Conservation (phyloP, 169 alveolate species). For the Cryptosporidium sp. region DNA sequence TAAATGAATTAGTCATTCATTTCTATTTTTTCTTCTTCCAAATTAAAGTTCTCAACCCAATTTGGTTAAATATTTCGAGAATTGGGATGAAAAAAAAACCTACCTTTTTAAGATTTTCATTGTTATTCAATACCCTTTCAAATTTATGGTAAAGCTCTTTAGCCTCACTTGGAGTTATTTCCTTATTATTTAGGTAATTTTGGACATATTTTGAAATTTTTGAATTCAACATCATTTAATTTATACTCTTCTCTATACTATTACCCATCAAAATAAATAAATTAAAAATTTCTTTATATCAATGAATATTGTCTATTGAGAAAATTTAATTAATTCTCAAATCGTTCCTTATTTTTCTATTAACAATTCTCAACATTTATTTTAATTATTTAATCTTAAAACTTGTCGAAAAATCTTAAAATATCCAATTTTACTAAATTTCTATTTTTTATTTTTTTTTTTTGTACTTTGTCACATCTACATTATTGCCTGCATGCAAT, state of each 20-base stretch:
- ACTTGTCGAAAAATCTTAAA: too few species aligned
- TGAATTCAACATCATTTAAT: conserved; percentile 31
- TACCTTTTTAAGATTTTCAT: conserved; percentile 60
- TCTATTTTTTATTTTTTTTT: neutral
- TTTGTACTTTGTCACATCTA: neutral
- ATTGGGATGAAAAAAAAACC: neutral
- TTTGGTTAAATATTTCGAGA: neutral
- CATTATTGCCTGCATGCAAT: neutral
- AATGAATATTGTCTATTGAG: too few species aligned
- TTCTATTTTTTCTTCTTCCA: neutral
- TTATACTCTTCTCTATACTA: neutral
- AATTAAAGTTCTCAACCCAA: neutral
- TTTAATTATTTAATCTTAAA: neutral
- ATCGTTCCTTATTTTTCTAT: neutral
- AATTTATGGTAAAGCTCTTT: conserved; percentile 42
- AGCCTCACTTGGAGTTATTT: conserved; percentile 56
- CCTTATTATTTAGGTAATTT: conserved; percentile 17
- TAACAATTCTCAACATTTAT: neutral
- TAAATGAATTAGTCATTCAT: neutral
- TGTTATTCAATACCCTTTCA: conserved; percentile 35
- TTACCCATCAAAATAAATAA: neutral
- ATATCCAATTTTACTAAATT: neutral
- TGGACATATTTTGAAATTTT: conserved; percentile 50
- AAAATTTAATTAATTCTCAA: too few species aligned
- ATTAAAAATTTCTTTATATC: neutral